These are phyloP conservation scores for Penicilliopsis zonata DNA, from an alignment of 495 filamentous ascomycete species.

Conservation along the genomic window DNA sequence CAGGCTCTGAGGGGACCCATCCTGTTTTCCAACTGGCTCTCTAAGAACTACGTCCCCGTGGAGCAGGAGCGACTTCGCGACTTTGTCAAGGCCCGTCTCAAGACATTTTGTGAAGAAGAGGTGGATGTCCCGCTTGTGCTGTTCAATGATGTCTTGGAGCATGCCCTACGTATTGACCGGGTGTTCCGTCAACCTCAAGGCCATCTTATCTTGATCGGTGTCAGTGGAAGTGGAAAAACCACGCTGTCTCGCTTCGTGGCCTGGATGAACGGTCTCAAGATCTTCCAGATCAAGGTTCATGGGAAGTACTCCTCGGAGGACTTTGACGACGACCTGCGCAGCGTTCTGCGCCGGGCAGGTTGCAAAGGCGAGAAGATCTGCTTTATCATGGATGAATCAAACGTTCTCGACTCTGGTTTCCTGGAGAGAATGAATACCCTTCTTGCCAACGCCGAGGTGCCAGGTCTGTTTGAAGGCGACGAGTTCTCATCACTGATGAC, in stretches of 20 bases:
- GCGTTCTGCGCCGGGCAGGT: slow-evolving; percentile 83
- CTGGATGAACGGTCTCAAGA: slow-evolving; percentile 99
- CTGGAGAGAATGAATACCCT: slow-evolving; percentile 98
- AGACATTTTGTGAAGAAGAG: slow-evolving; percentile 98
- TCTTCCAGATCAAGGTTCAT: slow-evolving; percentile 99
- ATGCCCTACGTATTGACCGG: slow-evolving; percentile 93
- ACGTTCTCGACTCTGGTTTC: slow-evolving; percentile 97
- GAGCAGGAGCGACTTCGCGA: slow-evolving; percentile 88
- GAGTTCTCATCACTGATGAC: slow-evolving; percentile 96
- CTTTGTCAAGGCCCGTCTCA: slow-evolving; percentile 92
- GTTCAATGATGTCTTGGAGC: slow-evolving; percentile 97
- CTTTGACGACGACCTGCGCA: slow-evolving; percentile 94
- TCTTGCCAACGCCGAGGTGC: slow-evolving; percentile 94
- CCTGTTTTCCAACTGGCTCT: slow-evolving; percentile 98
- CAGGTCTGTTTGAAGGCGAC: slow-evolving; percentile 94
- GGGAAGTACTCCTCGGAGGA: slow-evolving; percentile 97
- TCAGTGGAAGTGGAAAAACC: slow-evolving; percentile 96
- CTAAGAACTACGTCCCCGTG: slow-evolving; percentile 94
- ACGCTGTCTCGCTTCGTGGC: slow-evolving; percentile 95
- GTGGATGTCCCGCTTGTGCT: slow-evolving; percentile 94
- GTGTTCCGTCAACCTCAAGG: slow-evolving; percentile 98
- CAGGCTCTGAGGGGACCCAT: slow-evolving; percentile 90
- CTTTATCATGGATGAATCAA: slow-evolving; percentile 99
- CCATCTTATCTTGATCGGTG: slow-evolving; percentile 94
- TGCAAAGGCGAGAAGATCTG: slow-evolving; percentile 99